phyloP scores from a whole-genome alignment of 208 protist genomes.

The Acanthamoeba sp. region DNA sequence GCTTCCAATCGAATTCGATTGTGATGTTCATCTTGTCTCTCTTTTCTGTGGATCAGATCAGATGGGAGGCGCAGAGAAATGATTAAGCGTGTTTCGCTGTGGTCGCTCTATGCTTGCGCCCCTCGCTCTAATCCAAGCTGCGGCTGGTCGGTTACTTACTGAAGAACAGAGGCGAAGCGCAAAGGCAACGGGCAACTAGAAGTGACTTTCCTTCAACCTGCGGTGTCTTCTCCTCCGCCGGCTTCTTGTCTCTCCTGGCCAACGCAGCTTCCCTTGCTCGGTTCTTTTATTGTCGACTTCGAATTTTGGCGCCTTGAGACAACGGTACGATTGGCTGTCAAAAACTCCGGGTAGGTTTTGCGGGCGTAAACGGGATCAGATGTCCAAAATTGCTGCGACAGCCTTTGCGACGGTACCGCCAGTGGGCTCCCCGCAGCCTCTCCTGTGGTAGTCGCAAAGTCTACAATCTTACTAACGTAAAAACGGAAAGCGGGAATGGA shows the following conservation, averaged over 20 bases:
- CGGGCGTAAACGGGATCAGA: neutral
- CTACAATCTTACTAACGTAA: too few species aligned
- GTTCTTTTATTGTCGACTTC: neutral
- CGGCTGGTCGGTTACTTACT: neutral
- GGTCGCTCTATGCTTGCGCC: neutral
- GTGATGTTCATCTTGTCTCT: conserved; percentile 34
- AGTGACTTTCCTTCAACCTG: neutral
- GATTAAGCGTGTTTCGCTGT: neutral
- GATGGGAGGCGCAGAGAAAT: neutral
- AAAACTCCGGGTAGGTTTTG: neutral
- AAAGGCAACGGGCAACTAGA: neutral
- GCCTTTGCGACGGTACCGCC: neutral
- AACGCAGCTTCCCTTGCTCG: neutral
- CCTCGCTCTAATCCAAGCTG: too few species aligned
- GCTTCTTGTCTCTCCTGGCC: neutral
- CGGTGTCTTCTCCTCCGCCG: conserved; percentile 5
- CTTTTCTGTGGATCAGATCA: neutral
- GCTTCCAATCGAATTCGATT: conserved; percentile 40
- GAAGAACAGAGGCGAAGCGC: neutral
- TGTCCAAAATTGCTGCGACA: too few species aligned
- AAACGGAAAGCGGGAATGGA: too few species aligned
- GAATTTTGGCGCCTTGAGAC: neutral
- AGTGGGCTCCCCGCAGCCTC: neutral
- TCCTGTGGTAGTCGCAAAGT: neutral
- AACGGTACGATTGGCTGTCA: neutral